Evolutionary conservation across 2,329 filamentous ascomycete genomes (phyloP), one percentile per base, ranked within the genome.

Genomic region (Gliomastix tumulicola): DNA sequence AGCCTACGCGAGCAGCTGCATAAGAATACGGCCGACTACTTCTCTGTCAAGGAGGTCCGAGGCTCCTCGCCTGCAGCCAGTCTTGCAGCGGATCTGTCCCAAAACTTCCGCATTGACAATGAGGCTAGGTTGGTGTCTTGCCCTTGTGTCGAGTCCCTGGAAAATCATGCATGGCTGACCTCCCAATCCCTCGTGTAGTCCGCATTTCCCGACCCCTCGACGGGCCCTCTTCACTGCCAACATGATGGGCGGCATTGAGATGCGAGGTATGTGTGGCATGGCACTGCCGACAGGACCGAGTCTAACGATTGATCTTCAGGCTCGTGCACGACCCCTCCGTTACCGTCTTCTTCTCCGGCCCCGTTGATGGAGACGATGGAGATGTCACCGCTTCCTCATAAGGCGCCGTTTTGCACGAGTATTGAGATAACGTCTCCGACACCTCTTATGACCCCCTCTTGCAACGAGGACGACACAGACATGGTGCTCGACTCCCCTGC

Each of bases 81-180:
- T 54, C 69, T 98, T 49, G 90, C 89, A 30, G 89, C 88, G 43
- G 92, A 98, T 63, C 74, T 97, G 50, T 96, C 89, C 40, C 88
- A 95, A 57, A 98, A 97, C 68, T 94, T 97, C 59, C 85, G 90
- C 57, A 85, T 97, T 58, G 89, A 96, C 62, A 88, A 65, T 42
- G 71, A 78, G 38, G 60, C 84, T 55, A 96, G 89, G 90, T 96
- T 70, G 49, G 74, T 66, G 42, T n/a, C n/a, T n/a, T n/a, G n/a
- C n/a, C n/a, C n/a, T n/a, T n/a, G n/a, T n/a, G n/a, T n/a, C n/a
- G n/a, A n/a, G n/a, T n/a, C n/a, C n/a, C 18, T n/a, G 12, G 9
- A n/a, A 25, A 9, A 9, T 25, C 9, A 9, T n/a, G n/a, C 23
- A 25, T 12, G n/a, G n/a, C n/a, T n/a, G n/a, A n/a, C n/a, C n/a